These are phyloP conservation scores for Fraxinus quadrangulata DNA, from an alignment of 257 asterid species.

Conservation along the genomic window DNA sequence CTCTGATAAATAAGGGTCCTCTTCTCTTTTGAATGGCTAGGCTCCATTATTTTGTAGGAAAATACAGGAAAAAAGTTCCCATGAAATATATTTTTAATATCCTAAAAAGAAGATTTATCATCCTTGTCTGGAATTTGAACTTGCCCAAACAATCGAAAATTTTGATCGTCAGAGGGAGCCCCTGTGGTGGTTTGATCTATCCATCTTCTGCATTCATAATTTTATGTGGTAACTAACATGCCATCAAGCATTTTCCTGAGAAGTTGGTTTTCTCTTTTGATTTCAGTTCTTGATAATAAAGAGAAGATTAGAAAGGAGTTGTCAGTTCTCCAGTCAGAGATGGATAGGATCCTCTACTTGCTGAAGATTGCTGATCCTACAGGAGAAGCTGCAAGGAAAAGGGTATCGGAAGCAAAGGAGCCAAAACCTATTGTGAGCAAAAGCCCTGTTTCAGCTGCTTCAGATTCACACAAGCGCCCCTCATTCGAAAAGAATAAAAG, in stretches of 20 bases:
- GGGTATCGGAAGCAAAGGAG: conserved; percentile 50
- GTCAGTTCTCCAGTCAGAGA: conserved; percentile 67
- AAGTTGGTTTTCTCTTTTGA: conserved; percentile 23
- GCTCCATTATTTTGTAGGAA: background rate
- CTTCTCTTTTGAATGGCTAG: background rate
- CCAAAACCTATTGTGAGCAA: conserved; percentile 31
- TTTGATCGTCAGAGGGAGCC: background rate
- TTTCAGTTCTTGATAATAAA: conserved; percentile 66
- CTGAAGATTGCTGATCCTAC: conserved; percentile 90
- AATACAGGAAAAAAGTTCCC: background rate
- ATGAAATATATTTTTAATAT: background rate
- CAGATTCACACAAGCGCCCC: conserved; percentile 29
- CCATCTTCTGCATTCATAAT: too few species aligned
- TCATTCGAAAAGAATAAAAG: conserved; percentile 28
- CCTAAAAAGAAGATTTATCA: background rate
- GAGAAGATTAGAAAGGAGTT: conserved; percentile 61
- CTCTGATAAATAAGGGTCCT: background rate
- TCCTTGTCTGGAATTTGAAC: conserved; percentile 16
- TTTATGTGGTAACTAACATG: background rate
- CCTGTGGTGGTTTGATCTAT: conserved; percentile 8
- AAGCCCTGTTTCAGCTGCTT: conserved; percentile 33
- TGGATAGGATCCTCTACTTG: conserved; percentile 84
- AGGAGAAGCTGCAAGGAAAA: conserved; percentile 79
- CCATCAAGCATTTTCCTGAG: conserved; percentile 18
- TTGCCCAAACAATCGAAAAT: conserved; percentile 2